Base-by-base conservation (phyloP, 2,329 filamentous ascomycete genomes). In the Leptographium lundbergii region DNA sequence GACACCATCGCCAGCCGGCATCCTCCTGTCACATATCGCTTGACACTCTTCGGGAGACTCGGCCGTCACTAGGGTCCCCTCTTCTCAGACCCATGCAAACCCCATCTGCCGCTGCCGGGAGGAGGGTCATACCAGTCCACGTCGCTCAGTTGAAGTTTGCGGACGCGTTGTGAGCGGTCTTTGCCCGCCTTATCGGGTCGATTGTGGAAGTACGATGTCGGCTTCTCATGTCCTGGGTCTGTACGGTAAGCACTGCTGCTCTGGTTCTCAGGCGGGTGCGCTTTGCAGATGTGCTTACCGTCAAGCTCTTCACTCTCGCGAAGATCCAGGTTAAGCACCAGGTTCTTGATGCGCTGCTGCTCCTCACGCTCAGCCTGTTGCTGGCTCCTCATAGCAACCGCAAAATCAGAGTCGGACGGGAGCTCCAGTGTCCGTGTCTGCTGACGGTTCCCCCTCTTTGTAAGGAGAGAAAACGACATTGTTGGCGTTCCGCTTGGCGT, bases 401-500 rank as follows among this genome's bases (percentile, higher is more conserved):
- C 94, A 73, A 99, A 96, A 56, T 85, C 91, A 0, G 94, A 97
- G 70, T 99, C 89, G 2, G 92, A 86, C 11, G 88, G 88, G 54
- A 97, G 77, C 67, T 94, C 91, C 65, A 97, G 91, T 6, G 89
- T 94, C 56, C 89, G 88, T 25, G 92, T 96, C 89, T 96, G 92
- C 72, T 96, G 92, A 61, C 91, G 87, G 69, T 97, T 97, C 61
- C 94, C 94, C 68, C 87, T 89, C 78, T 96, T 97, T 39, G 94
- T 99, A 68, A 99, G 81, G 27, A 99, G 79, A 2, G 91, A 94
- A 72, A 99, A 99, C 3, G 94, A 91, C 90, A 97, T 96, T n/a
- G 86, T 97, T 61, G 79, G 74, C n/a, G 70, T 70, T 27, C 42
- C 45, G 45, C 42, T 54, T 57, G 24, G 57, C 25, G 14, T 61